Conservation (phyloP, 139 green algal genomes). For the Marvania coccoides region DNA sequence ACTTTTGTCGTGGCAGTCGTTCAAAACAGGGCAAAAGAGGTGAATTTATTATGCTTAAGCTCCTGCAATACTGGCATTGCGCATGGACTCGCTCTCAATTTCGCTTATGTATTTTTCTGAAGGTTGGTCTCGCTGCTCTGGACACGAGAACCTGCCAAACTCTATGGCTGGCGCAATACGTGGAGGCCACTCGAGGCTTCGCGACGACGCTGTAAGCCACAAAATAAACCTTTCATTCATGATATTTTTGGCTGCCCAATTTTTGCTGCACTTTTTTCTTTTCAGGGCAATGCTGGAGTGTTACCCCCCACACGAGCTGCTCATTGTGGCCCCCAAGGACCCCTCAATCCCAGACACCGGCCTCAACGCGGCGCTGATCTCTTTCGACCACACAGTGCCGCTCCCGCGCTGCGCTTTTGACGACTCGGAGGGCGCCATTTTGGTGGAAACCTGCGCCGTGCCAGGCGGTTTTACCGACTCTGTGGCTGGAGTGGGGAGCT, state of each 20-base stretch:
- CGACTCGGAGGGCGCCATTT: slow-evolving; percentile 8
- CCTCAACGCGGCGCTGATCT: slow-evolving; percentile 19
- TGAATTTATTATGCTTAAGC: background rate
- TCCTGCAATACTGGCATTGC: background rate
- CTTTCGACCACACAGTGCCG: slow-evolving; percentile 11
- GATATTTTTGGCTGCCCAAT: background rate
- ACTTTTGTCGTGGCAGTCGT: slow-evolving; percentile 38
- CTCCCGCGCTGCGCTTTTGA: slow-evolving; percentile 26
- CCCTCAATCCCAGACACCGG: slow-evolving; percentile 5
- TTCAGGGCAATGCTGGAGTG: slow-evolving; percentile 30
- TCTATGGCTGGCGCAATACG: slow-evolving; percentile 42
- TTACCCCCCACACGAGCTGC: slow-evolving; percentile 17
- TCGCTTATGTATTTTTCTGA: background rate
- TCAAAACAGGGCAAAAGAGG: slow-evolving; percentile 60
- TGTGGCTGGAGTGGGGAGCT: slow-evolving; percentile 6
- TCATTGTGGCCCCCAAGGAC: slow-evolving; percentile 23
- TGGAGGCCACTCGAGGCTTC: slow-evolving; percentile 40
- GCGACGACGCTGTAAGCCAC: slow-evolving; percentile 26
- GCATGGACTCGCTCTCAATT: background rate
- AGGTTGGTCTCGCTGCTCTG: slow-evolving; percentile 52
- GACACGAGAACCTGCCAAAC: slow-evolving; percentile 12
- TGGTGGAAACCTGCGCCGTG: background rate
- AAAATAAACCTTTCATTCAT: background rate
- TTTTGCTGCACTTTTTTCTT: background rate
- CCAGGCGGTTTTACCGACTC: background rate